Evolutionary conservation across 73 alveolate species (phyloP).

Genomic region (Paramecium caudatum): DNA sequence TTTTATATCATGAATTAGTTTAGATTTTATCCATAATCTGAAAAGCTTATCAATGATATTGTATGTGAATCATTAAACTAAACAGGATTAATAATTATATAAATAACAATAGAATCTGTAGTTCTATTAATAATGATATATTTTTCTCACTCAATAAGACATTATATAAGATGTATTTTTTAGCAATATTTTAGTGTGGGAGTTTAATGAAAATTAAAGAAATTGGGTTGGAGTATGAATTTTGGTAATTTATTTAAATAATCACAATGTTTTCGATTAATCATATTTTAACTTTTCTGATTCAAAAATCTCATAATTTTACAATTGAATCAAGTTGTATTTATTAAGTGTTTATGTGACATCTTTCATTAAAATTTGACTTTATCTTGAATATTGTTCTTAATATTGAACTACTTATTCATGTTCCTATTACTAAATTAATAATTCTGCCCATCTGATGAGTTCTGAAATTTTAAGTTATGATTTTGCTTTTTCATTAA

Average conservation of each 20-base stretch:
- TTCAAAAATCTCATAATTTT: slow-evolving; percentile 25
- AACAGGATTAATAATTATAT: slow-evolving; percentile 34
- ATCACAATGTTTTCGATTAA: slow-evolving; percentile 23
- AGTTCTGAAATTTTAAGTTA: not conserved
- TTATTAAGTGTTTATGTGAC: slow-evolving; percentile 12
- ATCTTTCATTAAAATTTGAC: slow-evolving; percentile 34
- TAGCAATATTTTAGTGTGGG: slow-evolving; percentile 28
- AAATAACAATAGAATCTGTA: slow-evolving; percentile 53
- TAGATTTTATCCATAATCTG: not conserved
- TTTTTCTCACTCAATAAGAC: slow-evolving; percentile 24
- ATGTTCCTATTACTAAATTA: slow-evolving; percentile 1
- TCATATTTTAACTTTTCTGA: slow-evolving; percentile 43
- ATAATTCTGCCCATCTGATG: not conserved
- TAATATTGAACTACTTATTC: not conserved
- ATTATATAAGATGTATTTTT: slow-evolving; percentile 40
- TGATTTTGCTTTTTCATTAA: not conserved
- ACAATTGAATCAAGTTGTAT: not conserved
- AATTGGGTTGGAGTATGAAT: slow-evolving; percentile 57
- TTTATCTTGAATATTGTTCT: slow-evolving; percentile 29
- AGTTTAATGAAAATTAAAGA: not conserved
- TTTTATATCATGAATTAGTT: slow-evolving; percentile 54
- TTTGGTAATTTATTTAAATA: not conserved
- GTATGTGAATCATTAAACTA: slow-evolving; percentile 12
- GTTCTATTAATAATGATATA: slow-evolving; percentile 17
- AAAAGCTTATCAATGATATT: not conserved